Evolutionary conservation across 345 rosid genomes (phyloP).

Genomic region (Pistacia vera): DNA sequence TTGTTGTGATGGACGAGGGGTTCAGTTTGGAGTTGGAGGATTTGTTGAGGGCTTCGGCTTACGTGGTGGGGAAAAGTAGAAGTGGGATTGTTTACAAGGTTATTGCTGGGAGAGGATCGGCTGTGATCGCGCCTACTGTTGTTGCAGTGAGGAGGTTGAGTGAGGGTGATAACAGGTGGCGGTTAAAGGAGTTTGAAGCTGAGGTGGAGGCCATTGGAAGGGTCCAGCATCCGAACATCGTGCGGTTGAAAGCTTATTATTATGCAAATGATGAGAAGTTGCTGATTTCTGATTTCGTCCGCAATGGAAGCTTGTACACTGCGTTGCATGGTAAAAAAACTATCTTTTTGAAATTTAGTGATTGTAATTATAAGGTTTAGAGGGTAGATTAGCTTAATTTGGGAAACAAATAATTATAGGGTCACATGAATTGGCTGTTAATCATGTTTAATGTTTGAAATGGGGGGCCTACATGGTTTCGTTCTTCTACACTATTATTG

Average conservation of each 20-base stretch:
- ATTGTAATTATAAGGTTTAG: background rate
- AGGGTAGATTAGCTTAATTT: background rate
- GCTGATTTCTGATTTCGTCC: constrained; percentile 74
- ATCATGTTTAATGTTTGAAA: background rate
- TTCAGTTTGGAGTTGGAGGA: constrained; percentile 83
- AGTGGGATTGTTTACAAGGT: constrained; percentile 92
- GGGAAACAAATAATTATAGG: background rate
- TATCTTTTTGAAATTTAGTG: background rate
- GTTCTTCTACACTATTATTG: too few relatives aligned
- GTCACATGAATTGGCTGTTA: background rate
- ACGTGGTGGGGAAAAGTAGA: constrained; percentile 86
- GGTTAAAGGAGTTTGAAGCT: constrained; percentile 75
- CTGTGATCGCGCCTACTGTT: constrained; percentile 46
- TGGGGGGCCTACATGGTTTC: background rate
- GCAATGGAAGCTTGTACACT: constrained; percentile 76
- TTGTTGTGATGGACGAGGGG: constrained; percentile 72
- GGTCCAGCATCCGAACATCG: constrained; percentile 82
- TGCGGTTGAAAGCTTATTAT: constrained; percentile 79
- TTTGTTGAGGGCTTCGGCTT: constrained; percentile 91
- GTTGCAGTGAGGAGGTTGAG: constrained; percentile 86
- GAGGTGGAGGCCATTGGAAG: constrained; percentile 77
- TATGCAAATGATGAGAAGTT: constrained; percentile 85
- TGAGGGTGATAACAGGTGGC: constrained; percentile 75
- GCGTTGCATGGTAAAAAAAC: constrained; percentile 72
- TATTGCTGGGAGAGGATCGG: constrained; percentile 60